Conservation (phyloP, 768 basidiomycete genomes). For the Hygrophoropsis aurantiaca region DNA sequence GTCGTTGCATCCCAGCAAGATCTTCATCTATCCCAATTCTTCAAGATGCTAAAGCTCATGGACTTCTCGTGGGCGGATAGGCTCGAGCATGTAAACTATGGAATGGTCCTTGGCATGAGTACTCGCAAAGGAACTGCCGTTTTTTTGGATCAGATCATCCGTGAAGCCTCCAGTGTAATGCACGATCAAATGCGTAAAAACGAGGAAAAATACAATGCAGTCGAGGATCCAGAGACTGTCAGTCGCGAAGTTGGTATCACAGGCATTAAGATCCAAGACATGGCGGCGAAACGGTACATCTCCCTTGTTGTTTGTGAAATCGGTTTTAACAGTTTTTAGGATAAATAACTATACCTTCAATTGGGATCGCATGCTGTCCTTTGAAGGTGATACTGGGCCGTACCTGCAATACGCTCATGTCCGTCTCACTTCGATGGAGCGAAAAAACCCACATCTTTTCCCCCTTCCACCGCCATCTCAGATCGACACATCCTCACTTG, state of each 20-base stretch:
- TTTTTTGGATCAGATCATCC: conserved; percentile 90
- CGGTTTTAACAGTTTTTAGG: conserved; percentile 37
- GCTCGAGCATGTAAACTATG: conserved; percentile 89
- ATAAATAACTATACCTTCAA: conserved; percentile 97
- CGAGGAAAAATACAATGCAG: conserved; percentile 84
- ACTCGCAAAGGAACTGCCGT: conserved; percentile 92
- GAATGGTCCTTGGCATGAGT: conserved; percentile 93
- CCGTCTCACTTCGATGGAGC: conserved; percentile 84
- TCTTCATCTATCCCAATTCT: conserved; percentile 86
- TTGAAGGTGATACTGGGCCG: conserved; percentile 94
- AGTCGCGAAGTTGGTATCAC: conserved; percentile 88
- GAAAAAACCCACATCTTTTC: conserved; percentile 86
- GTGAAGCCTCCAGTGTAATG: conserved; percentile 87
- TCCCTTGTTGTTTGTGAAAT: background rate
- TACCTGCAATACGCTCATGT: conserved; percentile 98
- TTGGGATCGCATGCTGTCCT: conserved; percentile 91
- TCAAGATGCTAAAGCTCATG: conserved; percentile 92
- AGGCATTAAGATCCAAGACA: conserved; percentile 97
- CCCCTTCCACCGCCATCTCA: conserved; percentile 70
- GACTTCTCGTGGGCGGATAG: conserved; percentile 81
- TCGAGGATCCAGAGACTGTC: conserved; percentile 83
- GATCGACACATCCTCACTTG: conserved; percentile 68
- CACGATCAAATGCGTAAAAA: conserved; percentile 96
- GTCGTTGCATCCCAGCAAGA: conserved; percentile 88
- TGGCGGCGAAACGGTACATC: conserved; percentile 83